phyloP scores from a whole-genome alignment of 176 grass and related monocot genomes.

The Olyra latifolia region DNA sequence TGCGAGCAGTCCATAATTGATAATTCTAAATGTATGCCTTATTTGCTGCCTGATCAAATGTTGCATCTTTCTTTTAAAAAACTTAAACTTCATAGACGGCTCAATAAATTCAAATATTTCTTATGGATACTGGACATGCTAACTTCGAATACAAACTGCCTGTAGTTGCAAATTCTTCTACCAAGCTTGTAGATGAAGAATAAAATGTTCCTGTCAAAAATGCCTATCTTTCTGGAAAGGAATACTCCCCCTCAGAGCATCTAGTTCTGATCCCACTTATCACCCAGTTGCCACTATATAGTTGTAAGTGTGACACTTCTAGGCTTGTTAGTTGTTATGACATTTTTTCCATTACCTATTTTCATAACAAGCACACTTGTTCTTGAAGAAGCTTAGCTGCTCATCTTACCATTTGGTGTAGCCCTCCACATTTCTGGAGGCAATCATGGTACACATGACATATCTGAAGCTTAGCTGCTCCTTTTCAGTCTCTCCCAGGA shows the following conservation, averaged over 20 bases:
- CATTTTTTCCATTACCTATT: not conserved
- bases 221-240: conserved; percentile 25
- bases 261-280: conserved; percentile 32
- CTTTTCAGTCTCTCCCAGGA: not conserved
- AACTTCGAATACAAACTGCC: not conserved
- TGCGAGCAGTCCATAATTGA: not conserved
- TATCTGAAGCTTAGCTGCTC: too few species aligned
- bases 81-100: not conserved
- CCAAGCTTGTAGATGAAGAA: conserved; percentile 14
- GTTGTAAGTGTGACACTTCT: not conserved
- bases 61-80: not conserved
- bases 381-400: not conserved
- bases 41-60: not conserved
- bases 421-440: not conserved
- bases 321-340: not conserved
- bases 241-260: conserved; percentile 1
- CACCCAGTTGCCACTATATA: conserved; percentile 9
- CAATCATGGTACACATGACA: conserved; percentile 33
- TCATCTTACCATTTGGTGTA: not conserved
- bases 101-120: not conserved
- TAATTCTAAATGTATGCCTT: not conserved
- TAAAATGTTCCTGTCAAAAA: not conserved
- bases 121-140: not conserved
- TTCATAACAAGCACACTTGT: not conserved
- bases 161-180: not conserved